Evolutionary conservation across 164 flowering plant species (phyloP).

Genomic region (Berberis thunbergii): DNA sequence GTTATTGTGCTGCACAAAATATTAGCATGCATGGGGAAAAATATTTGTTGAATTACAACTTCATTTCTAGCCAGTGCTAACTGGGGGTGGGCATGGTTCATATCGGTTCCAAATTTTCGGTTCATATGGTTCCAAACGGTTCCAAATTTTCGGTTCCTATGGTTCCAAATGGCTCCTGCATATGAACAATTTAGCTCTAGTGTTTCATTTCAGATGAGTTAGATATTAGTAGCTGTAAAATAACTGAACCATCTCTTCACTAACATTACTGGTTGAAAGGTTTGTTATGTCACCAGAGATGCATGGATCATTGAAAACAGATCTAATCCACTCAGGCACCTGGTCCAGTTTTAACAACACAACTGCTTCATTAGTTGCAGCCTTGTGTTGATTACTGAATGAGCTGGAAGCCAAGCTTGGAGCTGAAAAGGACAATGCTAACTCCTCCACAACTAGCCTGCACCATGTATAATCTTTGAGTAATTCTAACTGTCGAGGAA

Average conservation of each 20-base stretch:
- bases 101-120: too few species aligned
- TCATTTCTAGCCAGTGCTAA: too few species aligned
- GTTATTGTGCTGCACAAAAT: too few species aligned
- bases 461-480: conserved; percentile 44
- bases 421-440: conserved; percentile 54
- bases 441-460: conserved; percentile 70
- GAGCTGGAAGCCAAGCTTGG: conserved; percentile 59
- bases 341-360: conserved; percentile 45
- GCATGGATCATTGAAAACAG: conserved; percentile 51
- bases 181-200: too few species aligned
- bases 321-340: conserved; percentile 60
- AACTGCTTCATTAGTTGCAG: conserved; percentile 50
- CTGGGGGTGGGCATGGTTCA: too few species aligned
- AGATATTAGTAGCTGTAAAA: conserved; percentile 41
- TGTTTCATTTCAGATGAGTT: conserved; percentile 27
- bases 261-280: conserved; percentile 43
- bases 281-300: conserved; percentile 52
- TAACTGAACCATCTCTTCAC: conserved; percentile 44
- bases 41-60: too few species aligned
- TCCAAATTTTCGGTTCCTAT: too few species aligned
- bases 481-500: too few species aligned
- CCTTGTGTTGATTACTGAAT: conserved; percentile 46
- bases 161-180: too few species aligned
- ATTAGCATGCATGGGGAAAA: too few species aligned
- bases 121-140: too few species aligned